Evolutionary conservation across 768 basidiomycete genomes (phyloP), one percentile per base, ranked within the genome.

Genomic region (Suillus subluteus): DNA sequence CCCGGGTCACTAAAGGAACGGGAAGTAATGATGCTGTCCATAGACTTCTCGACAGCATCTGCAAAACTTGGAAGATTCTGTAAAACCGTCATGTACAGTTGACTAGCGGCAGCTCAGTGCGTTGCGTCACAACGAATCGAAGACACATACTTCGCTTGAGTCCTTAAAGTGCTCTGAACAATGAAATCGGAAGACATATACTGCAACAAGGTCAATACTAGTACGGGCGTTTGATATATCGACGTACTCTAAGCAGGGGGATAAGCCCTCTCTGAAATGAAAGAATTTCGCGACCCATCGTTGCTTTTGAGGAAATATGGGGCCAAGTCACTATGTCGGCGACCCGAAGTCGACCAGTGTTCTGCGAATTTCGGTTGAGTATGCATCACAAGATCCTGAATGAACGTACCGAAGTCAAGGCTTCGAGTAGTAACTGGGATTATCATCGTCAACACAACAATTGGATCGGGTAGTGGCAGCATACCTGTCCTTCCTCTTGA

Each of bases 201-300:
- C 87, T 90, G 52, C 48, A 18, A 62, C 5, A 63, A 69, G 32
- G 8, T 37, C 40, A 50, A 16, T 16, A 21, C 21, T 16, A 16
- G 62, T 13, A 65, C 70, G 44, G 12, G 43, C 50, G 23, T 13
- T 3, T 56, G 11, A 43, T 16, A 55, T 9, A 18, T 21, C 6
- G 9, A 66, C 75, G 50, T 66, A 88, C 88, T 41, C 82, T 76
- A n/a, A 90, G 73, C 21, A 90, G 67, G 0, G 85, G 85, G 7
- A 90, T 69, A 67, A 83, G 81, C 0, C 84, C 88, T 35, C 82
- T 75, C 67, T 90, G 87, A 65, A 91, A 91, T 2, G 89, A 89
- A 9, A 90, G 78, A 0, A 72, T 67, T 0, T 74, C 69, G 0
- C 68, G 67, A 58, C 65, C 71, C n/a, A 76, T 76, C 43, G 79